Percentiles rank a stretch among this genome's conserved stretches.
phyloP scores from a whole-genome alignment of 2,329 filamentous ascomycete species.

The Monosporascus ibericus region DNA sequence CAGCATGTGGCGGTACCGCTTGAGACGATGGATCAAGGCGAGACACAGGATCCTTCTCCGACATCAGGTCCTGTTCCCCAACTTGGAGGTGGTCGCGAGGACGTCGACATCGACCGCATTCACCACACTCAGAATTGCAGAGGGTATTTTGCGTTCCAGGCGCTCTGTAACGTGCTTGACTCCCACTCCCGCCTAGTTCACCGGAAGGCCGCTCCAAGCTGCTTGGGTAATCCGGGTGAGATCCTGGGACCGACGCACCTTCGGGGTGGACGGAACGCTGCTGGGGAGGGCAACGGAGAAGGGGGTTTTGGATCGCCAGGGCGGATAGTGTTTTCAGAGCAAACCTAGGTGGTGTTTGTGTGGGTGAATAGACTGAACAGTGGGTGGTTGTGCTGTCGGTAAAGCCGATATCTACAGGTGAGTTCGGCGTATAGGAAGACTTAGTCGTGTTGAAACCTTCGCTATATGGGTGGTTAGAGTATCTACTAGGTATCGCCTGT shows the following conservation, averaged over 20 bases:
- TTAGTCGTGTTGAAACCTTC: neutral
- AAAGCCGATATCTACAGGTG: neutral
- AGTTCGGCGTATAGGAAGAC: neutral
- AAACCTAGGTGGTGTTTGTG: neutral
- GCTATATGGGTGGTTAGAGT: neutral
- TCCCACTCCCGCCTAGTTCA: constrained; percentile 20
- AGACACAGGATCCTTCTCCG: constrained; percentile 53
- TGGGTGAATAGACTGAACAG: neutral
- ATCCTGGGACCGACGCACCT: constrained; percentile 23
- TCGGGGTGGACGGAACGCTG: constrained; percentile 23
- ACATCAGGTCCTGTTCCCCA: constrained; percentile 59
- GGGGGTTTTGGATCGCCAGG: constrained; percentile 34
- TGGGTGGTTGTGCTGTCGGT: neutral
- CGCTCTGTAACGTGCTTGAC: constrained; percentile 19
- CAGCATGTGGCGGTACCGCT: constrained; percentile 37
- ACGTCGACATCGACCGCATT: constrained; percentile 51
- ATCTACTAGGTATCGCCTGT: neutral
- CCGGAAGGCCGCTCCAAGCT: constrained; percentile 16
- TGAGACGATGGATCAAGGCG: constrained; percentile 47
- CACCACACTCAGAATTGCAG: constrained; percentile 17
- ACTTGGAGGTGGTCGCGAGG: constrained; percentile 42
- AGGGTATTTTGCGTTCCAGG: constrained; percentile 22
- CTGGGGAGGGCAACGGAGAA: constrained; percentile 23
- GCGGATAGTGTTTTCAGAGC: constrained; percentile 13
- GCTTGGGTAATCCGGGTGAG: constrained; percentile 15